Percentiles rank a stretch among this genome's conserved stretches.
phyloP scores from a whole-genome alignment of 202 grass and related monocot species.

The Eragrostis tef region DNA sequence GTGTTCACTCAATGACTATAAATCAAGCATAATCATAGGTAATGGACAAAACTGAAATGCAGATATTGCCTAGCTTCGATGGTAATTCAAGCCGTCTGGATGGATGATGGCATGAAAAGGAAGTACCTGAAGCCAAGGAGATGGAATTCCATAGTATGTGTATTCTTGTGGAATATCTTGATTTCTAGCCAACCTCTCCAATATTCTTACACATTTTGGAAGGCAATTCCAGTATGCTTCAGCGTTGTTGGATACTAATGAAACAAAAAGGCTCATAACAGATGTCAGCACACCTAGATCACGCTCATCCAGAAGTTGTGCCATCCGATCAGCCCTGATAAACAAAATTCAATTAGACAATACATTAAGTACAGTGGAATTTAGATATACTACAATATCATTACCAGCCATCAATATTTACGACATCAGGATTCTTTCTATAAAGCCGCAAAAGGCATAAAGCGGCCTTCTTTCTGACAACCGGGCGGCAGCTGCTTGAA shows the following conservation, averaged over 20 bases:
- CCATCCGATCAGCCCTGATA: conserved; percentile 95
- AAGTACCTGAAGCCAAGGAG: conserved; percentile 98
- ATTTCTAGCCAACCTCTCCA: conserved; percentile 94
- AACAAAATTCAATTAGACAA: conserved; percentile 33
- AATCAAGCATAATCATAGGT: neutral
- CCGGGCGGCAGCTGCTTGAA: conserved; percentile 93
- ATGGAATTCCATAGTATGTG: conserved; percentile 98
- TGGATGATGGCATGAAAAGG: conserved; percentile 8
- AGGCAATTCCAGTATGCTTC: conserved; percentile 99
- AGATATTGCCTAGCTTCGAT: neutral
- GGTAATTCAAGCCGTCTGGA: neutral
- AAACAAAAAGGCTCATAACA: conserved; percentile 99
- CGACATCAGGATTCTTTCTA: conserved; percentile 98
- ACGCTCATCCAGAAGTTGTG: conserved; percentile 95
- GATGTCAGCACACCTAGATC: conserved; percentile 94
- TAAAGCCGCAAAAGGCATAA: conserved; percentile 96
- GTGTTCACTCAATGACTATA: neutral
- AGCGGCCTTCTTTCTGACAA: conserved; percentile 98
- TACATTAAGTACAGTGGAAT: conserved; percentile 29
- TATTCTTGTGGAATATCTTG: conserved; percentile 99
- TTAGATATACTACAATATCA: conserved; percentile 39
- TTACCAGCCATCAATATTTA: conserved; percentile 98
- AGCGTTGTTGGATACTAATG: conserved; percentile 86
- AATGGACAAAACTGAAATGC: neutral
- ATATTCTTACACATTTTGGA: conserved; percentile 90